Evolutionary conservation across 208 protist genomes (phyloP).

Genomic region (Histomonas meleagridis): DNA sequence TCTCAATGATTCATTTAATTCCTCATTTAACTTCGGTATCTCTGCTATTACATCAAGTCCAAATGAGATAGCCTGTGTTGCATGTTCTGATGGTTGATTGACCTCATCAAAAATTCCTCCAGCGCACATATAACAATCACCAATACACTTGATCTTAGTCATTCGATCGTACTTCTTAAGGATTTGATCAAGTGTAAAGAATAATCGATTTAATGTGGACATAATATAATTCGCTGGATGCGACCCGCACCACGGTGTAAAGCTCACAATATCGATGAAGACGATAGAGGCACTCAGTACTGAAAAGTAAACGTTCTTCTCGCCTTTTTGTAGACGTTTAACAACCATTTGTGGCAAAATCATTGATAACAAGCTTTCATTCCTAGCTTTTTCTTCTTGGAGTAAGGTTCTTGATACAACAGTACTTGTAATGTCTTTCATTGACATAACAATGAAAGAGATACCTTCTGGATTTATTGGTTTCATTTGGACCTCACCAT

Average conservation of each 20-base stretch:
- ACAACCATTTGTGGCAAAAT: constrained; percentile 21
- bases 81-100: background rate
- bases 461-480: background rate
- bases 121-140: constrained; percentile 21
- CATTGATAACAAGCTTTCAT: background rate
- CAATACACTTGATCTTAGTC: constrained; percentile 25
- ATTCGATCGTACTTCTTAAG: background rate
- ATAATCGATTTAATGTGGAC: background rate
- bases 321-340: background rate
- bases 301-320: background rate
- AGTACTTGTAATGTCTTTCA: background rate
- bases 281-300: background rate
- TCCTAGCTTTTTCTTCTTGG: background rate
- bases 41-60: background rate
- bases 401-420: background rate
- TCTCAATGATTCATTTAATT: background rate
- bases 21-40: background rate
- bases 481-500: background rate
- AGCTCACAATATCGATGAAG: constrained; percentile 21
- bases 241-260: constrained; percentile 19
- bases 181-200: background rate
- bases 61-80: constrained; percentile 26
- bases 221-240: background rate
- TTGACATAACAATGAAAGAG: background rate
- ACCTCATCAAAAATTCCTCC: constrained; percentile 33